Base-by-base conservation (phyloP, 148 eudicot species). In the Dysphania ambrosioides region DNA sequence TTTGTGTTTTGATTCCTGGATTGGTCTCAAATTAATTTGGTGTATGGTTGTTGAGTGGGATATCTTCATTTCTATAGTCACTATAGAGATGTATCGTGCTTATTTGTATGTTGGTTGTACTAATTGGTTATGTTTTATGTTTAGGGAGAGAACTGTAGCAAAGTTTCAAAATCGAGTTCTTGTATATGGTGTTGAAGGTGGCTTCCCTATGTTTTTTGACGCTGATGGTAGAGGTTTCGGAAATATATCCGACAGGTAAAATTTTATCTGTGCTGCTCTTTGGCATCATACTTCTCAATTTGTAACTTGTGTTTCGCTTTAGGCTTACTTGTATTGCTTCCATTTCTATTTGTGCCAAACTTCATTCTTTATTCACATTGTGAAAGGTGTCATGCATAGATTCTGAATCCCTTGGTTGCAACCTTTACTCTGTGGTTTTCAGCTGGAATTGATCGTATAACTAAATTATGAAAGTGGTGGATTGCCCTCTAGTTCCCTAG, bases 201-300 rank as follows among this genome's bases (percentile, higher is more conserved):
- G 88, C 72, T 79, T 83, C 75, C 96, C 98, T 9, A 76, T 94
- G 86, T 90, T 94, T 73, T 91, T 88, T 65, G 98, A 94, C 82
- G 70, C 70, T 71, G 97, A 94, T 82, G 97, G 97, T 30, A 91
- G 98, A 75, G 93, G 97, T 66, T n/a, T 82, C 84, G 7, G 91
- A 90, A 59, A 61, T 94, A 69, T 91, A 82, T 77, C 98, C 98
- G 34, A 91, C 98, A 80, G 98, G 98, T 94, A 83, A 35, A 27
- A 13, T 32, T 60, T 66, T 13, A 58, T 15, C 64, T n/a, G 34
- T 53, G 34, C 18, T 70, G 47, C 11, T 38, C 23, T 8, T 70
- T 27, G 58, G 51, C 21, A 30, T 41, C 21, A 1, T 2, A 23
- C 5, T 24, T 57, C 12, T 8, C 26, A n/a, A 24, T 32, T 61